Evolutionary conservation across 1,284 basidiomycete genomes (phyloP), one percentile per base, ranked within the genome.

Genomic region (Ceratobasidium sp.): DNA sequence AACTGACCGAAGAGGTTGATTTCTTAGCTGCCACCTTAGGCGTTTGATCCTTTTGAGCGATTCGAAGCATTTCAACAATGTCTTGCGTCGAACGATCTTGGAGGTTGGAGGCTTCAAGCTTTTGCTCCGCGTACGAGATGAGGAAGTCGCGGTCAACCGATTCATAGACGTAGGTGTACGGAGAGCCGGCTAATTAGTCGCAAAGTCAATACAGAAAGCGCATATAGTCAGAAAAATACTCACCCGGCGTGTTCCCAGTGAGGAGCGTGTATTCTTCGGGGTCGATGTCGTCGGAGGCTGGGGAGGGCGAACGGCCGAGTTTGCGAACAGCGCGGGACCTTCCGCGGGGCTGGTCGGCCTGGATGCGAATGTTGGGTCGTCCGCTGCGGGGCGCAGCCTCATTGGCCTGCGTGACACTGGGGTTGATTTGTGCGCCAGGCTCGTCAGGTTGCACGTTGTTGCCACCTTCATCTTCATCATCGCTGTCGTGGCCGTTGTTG

Each of bases 31-130:
- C 69, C 69, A 71, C 13, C n/a, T 55, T 4, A 71, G 20, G 3
- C 69, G 55, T 10, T 42, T 71, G 55, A 56, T 71, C 53, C 9
- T 13, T 39, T 53, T 75, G 13, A 26, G 9, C 12, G n/a, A 51
- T 5, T n/a, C 28, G 71, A 23, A 75, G 71, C 46, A 51, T 60
- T 26, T 49, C 42, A n/a, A 75, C 10, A n/a, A 75, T 53, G 23
- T 60, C 46, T 46, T 63, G 42, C n/a, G 71, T 75, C n/a, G 28
- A 18, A 5, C 70, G 44, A n/a, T 60, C 39, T 10, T 53, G 7
- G 44, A 49, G 56, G 5, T 33, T 51, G 40, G 20, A 15, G 53
- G 20, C 12, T 5, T 20, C 33, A 46, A 75, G 46, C 20, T 49
- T 46, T 26, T 61, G 33, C 42, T 63, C 23, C 71, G 60, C 71